Evolutionary conservation across 306 rosid genomes (phyloP).

Genomic region (Ziziphus jujuba): DNA sequence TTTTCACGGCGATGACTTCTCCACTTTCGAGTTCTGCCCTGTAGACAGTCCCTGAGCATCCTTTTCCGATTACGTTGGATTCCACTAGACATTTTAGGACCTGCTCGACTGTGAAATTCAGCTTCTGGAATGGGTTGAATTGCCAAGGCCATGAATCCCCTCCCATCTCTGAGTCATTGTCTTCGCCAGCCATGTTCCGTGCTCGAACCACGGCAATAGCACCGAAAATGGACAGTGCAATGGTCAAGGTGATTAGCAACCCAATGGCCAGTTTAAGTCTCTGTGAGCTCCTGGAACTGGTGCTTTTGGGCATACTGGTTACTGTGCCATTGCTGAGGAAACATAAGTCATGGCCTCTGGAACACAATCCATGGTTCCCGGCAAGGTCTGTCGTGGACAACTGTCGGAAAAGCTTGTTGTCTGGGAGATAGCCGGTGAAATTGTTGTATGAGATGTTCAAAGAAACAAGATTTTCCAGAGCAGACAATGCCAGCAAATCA

Average conservation of each 20-base stretch:
- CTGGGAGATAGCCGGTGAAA: slow-evolving; percentile 74
- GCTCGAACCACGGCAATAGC: slow-evolving; percentile 45
- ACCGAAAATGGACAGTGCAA: slow-evolving; percentile 64
- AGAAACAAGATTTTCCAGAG: slow-evolving; percentile 75
- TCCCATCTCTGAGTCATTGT: slow-evolving; percentile 68
- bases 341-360: slow-evolving; percentile 54
- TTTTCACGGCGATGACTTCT: slow-evolving; percentile 77
- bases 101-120: slow-evolving; percentile 75
- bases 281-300: slow-evolving; percentile 38
- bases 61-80: slow-evolving; percentile 80
- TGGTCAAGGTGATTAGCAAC: slow-evolving; percentile 51
- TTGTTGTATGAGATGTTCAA: slow-evolving; percentile 78
- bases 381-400: slow-evolving; percentile 53
- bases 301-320: slow-evolving; percentile 20
- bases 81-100: slow-evolving; percentile 67
- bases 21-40: slow-evolving; percentile 69
- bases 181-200: slow-evolving; percentile 48
- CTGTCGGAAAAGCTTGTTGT: slow-evolving; percentile 70
- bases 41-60: slow-evolving; percentile 81
- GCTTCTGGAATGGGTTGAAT: slow-evolving; percentile 81
- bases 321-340: slow-evolving; percentile 47
- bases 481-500: slow-evolving; percentile 54
- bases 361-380: slow-evolving; percentile 76
- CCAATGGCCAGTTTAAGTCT: slow-evolving; percentile 57
- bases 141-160: slow-evolving; percentile 76